Evolutionary conservation across 305 asterid species (phyloP), one percentile per base, ranked within the genome.

Genomic region (Solanum chacoense): DNA sequence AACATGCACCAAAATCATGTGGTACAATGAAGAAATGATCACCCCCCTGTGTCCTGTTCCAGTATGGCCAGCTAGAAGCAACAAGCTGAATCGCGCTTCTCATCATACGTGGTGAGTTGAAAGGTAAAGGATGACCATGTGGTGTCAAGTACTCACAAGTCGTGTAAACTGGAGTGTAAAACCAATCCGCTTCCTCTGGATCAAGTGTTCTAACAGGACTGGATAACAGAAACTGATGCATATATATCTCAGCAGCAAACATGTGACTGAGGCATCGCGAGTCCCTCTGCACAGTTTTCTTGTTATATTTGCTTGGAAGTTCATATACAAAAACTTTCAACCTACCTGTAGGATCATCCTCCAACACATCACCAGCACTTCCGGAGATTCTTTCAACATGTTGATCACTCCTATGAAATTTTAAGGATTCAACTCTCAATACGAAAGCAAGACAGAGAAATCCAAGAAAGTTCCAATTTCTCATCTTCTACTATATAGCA

Each of bases 1-100:
- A 96, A 90, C 98, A 96, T 34, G 98, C 96, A 69, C 96, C 98
- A 87, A 96, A 96, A 90, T 96, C 98, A 92, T 96, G 98, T 38
- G 98, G 98, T 20, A 92, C 94, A 29, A 96, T 93, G 71, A 96
- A 95, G 91, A 95, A 93, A 50, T 95, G 97, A 93, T 95, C 95
- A 36, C 90, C 95, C 18, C 98, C 98, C 85, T 93, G 94, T 22
- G 97, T 94, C 83, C 95, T 90, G 72, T 96, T 96, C 98, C 98
- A 96, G 89, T 89, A 94, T 24, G 96, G 98, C 96, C 95, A 95
- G 74, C 90, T 94, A 76, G 94, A 88, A 14, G 98, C 91, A 77
- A 95, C 90, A 84, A 94, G 95, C 88, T 93, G 95, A 85, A 94
- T 91, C 18, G 97, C 97, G 78, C 96, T 95, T 86, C 98, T 91